Conservation (phyloP, 2,329 filamentous ascomycete species). For the Sarocladium oryzae region DNA sequence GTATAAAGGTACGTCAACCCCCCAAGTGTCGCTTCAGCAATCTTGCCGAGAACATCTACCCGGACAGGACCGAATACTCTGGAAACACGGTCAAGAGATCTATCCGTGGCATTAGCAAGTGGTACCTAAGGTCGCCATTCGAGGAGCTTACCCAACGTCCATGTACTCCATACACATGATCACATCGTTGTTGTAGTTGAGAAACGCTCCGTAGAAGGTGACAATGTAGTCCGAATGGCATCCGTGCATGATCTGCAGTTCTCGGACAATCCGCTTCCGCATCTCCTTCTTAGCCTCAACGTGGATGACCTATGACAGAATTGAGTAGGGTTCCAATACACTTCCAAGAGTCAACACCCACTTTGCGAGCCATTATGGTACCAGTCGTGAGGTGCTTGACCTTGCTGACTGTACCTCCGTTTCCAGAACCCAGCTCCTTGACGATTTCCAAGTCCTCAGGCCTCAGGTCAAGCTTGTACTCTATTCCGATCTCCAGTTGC, state of each 20-base stretch:
- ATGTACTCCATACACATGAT: slow-evolving; percentile 99
- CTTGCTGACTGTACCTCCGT: slow-evolving; percentile 97
- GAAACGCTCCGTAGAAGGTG: slow-evolving; percentile 93
- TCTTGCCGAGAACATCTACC: slow-evolving; percentile 95
- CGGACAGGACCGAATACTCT: slow-evolving; percentile 91
- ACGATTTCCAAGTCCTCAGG: slow-evolving; percentile 89
- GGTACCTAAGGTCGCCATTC: not conserved
- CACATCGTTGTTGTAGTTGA: slow-evolving; percentile 94
- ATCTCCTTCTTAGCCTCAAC: slow-evolving; percentile 97
- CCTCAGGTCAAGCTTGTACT: slow-evolving; percentile 88
- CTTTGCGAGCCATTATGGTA: slow-evolving; percentile 97
- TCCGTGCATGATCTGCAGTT: slow-evolving; percentile 96
- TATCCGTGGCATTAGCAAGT: slow-evolving; percentile 27
- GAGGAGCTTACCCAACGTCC: slow-evolving; percentile 82
- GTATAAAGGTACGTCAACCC: slow-evolving; percentile 93
- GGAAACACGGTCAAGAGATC: slow-evolving; percentile 87
- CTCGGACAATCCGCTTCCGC: slow-evolving; percentile 91
- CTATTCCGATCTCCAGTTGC: slow-evolving; percentile 88
- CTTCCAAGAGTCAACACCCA: slow-evolving; percentile 28
- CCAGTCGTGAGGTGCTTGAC: slow-evolving; percentile 92
- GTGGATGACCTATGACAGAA: slow-evolving; percentile 72
- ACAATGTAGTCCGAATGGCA: slow-evolving; percentile 97
- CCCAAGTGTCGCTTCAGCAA: slow-evolving; percentile 89
- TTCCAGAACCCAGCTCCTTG: slow-evolving; percentile 91
- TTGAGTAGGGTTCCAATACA: slow-evolving; percentile 13